Evolutionary conservation across 1,284 basidiomycete species (phyloP).

Genomic region (Leucoagaricus sp.): DNA sequence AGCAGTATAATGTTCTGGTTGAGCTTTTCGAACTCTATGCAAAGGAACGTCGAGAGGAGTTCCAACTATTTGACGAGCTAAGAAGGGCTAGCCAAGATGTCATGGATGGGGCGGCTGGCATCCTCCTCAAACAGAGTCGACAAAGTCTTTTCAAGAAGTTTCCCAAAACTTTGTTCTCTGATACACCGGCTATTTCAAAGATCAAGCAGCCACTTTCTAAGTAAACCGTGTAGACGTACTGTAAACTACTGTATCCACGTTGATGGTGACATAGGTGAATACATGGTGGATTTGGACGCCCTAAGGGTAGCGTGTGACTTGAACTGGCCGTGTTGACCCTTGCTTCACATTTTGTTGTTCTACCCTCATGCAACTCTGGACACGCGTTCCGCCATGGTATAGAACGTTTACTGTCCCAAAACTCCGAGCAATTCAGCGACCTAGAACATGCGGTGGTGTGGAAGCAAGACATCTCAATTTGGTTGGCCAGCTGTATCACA

Average conservation of each 20-base stretch:
- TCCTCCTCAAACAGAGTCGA: conserved; percentile 35
- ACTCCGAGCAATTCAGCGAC: background rate
- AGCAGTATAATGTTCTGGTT: conserved; percentile 35
- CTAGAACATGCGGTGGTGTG: conserved; percentile 6
- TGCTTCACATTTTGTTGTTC: conserved; percentile 1
- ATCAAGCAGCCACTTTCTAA: conserved; percentile 7
- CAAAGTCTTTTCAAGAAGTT: conserved; percentile 38
- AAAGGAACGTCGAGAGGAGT: conserved; percentile 29
- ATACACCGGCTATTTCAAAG: conserved; percentile 44
- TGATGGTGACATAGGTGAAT: background rate
- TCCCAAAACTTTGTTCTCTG: conserved; percentile 30
- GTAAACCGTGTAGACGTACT: background rate
- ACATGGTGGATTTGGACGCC: conserved; percentile 1
- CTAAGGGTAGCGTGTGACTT: conserved; percentile 8
- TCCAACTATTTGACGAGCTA: conserved; percentile 29
- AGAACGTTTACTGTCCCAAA: background rate
- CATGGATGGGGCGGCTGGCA: conserved; percentile 25
- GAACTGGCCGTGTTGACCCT: background rate
- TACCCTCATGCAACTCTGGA: conserved; percentile 12
- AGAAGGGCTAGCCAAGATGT: conserved; percentile 28
- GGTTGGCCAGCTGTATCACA: conserved; percentile 4
- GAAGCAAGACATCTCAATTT: conserved; percentile 2
- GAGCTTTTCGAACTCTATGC: conserved; percentile 41
- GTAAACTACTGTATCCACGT: background rate
- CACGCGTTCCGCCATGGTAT: conserved; percentile 13